Evolutionary conservation across 495 filamentous ascomycete genomes (phyloP), one percentile per base, ranked within the genome.

Genomic region (Lineolata rhizophorae): DNA sequence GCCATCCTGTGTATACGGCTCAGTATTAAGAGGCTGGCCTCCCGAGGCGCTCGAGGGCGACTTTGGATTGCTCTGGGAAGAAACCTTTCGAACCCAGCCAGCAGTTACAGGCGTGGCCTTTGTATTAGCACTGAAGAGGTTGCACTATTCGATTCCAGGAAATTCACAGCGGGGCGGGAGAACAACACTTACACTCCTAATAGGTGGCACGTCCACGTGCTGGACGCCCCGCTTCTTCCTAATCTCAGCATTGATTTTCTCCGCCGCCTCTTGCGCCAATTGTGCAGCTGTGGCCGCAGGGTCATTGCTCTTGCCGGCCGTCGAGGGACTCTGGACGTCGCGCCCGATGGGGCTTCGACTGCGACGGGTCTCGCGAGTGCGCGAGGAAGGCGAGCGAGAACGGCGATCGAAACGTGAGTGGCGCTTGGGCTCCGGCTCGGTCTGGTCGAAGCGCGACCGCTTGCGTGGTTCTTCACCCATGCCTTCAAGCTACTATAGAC

Each of bases 211-310:
- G 46, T 97, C 85, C 26, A 91, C 77, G 57, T 84, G 81, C 50
- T 93, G 85, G 33, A 85, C 75, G 35, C 77, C 82, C 53, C 90
- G 90, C 53, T 83, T 87, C 8, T 81, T 80, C 48, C 87, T 76
- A 37, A 95, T 70, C 45, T 77, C 70, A 24, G 82, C 87, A 55
- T 92, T 91, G 53, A 95, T 95, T 49, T 67, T 77, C 34, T 84
- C 85, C 20, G 87, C 87, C 1, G 84, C 84, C 30, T 81, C 83
- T 50, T 82, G 83, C 43, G 84, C 87, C 21, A 80, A 82, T 3
- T 79, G 76, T n/a, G 81, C 78, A n/a, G n/a, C n/a, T n/a, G n/a
- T n/a, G n/a, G n/a, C n/a, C n/a, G n/a, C n/a, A n/a, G n/a, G n/a
- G n/a, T n/a, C n/a, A n/a, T n/a, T n/a, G n/a, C n/a, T n/a, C n/a